A percentile compares a stretch with the other conserved stretches of the same genome.
These are phyloP conservation scores for Panicum miliaceum DNA, from an alignment of 176 grass and related monocot species.

Conservation along the genomic window DNA sequence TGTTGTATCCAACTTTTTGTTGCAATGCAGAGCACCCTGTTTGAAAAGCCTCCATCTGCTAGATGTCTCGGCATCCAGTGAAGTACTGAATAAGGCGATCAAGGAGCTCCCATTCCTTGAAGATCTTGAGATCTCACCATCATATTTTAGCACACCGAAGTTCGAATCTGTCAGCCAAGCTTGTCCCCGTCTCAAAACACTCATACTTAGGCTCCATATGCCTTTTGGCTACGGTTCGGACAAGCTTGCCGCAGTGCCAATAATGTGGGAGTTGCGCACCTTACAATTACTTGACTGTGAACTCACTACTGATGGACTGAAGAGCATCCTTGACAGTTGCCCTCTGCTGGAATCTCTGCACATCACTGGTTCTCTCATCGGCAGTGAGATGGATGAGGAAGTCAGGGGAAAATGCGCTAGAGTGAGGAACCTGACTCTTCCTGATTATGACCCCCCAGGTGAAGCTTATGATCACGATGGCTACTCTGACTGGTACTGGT, in stretches of 20 bases:
- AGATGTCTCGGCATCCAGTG: neutral
- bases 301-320: neutral
- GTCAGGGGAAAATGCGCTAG: neutral
- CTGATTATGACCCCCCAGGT: too few relatives aligned
- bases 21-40: neutral
- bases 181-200: neutral
- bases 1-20: too few relatives aligned
- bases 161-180: neutral
- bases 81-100: neutral
- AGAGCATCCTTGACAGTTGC: neutral
- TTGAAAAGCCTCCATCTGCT: neutral
- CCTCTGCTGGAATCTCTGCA: neutral
- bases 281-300: neutral
- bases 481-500: too few relatives aligned
- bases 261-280: neutral
- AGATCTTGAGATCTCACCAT: neutral
- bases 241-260: neutral
- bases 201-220: neutral
- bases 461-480: too few relatives aligned
- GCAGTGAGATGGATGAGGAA: neutral
- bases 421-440: neutral
- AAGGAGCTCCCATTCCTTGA: neutral
- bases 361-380: neutral
- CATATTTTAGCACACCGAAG: neutral
- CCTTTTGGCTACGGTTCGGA: neutral